Conservation (phyloP, 2,329 filamentous ascomycete species). For the Aspergillus calidoustus region DNA sequence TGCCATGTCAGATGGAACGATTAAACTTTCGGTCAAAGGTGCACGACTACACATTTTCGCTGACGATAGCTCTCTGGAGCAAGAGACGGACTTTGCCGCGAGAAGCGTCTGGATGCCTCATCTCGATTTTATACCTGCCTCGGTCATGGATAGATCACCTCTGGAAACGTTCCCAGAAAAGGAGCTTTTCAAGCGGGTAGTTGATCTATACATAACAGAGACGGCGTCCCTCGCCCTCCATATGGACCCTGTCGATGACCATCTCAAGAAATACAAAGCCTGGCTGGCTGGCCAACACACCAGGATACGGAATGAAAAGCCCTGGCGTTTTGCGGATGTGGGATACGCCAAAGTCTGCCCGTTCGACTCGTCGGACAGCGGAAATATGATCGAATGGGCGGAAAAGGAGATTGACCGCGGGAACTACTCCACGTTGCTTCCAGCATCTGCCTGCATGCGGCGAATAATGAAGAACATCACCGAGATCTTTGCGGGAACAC, state of each 20-base stretch:
- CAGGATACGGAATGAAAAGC: background rate
- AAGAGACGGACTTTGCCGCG: background rate
- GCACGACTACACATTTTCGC: background rate
- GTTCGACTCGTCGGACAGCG: background rate
- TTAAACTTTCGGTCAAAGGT: background rate
- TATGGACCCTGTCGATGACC: background rate
- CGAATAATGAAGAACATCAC: background rate
- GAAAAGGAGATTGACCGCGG: background rate
- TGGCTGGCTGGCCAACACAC: background rate
- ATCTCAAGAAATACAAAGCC: conserved; percentile 9
- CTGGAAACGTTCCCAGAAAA: background rate
- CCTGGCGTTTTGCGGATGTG: background rate
- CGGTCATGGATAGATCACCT: background rate
- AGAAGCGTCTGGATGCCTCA: background rate
- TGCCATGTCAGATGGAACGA: background rate
- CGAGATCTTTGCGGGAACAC: background rate
- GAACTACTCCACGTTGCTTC: background rate
- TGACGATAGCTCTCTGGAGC: background rate
- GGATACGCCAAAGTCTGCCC: background rate
- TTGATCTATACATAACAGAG: background rate
- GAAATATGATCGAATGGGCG: background rate
- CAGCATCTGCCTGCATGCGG: background rate
- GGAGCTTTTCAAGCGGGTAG: background rate
- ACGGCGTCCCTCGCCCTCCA: background rate
- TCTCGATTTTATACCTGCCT: background rate